Evolutionary conservation across 2,329 filamentous ascomycete genomes (phyloP), one percentile per base, ranked within the genome.

Genomic region (Spiromastix sp.): DNA sequence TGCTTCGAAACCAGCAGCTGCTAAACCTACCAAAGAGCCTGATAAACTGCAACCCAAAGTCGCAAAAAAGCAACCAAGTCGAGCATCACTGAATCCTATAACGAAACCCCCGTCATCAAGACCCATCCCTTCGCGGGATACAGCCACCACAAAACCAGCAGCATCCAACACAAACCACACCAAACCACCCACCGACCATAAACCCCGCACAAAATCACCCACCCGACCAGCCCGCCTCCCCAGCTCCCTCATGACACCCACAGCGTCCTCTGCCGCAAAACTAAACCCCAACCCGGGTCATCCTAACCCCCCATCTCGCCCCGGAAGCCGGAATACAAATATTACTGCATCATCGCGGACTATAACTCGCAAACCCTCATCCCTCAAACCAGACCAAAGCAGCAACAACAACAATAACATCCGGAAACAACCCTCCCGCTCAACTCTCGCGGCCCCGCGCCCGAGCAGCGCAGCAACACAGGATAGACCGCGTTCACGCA

Each of bases 181-280:
- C n/a, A 46, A 37, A 11, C 36, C 48, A 5, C 41, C 52, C 13
- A 43, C 52, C 7, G 44, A 49, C 24, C 48, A 38, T 28, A 60
- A 54, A 30, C 37, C 51, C 20, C 51, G 50, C 15, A 41, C 60
- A 6, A 64, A 50, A 38, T 64, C 64, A 16, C 60, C 63, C 7
- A 59, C 57, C 19, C 55, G 50, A 30, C 49, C 63, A 24, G 49
- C 51, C 33, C 64, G 61, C 30, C 50, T 63, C 32, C 56, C 63
- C 19, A 46, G 53, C 29, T 60, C 63, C 13, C 51, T 55, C 32
- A 60, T 58, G 6, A 54, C 64, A 4, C 50, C 60, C 15, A 65
- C 60, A 11, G 52, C 57, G 18, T 47, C 64, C 16, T 59, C 63
- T 21, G 48, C 56, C 4, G 54, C 59, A 7, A 64, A 56, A 44